These are phyloP conservation scores for Friedmanniomyces endolithicus DNA, from an alignment of 495 filamentous ascomycete genomes.

Conservation along the genomic window DNA sequence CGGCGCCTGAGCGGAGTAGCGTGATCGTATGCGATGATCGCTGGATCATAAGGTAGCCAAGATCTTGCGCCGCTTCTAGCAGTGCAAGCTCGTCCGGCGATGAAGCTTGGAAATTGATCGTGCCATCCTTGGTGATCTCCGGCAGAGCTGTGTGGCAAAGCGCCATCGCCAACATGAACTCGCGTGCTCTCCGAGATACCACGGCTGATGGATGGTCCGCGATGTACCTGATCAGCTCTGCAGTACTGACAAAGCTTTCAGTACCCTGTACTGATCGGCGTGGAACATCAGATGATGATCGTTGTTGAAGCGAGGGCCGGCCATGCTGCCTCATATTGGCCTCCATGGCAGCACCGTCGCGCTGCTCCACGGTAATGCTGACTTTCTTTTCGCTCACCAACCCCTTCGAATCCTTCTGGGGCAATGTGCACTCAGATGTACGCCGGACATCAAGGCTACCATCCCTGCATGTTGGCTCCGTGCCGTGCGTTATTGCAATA, in stretches of 20 bases:
- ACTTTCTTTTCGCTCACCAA: not conserved
- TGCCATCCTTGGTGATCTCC: conserved; percentile 51
- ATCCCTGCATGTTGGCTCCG: not conserved
- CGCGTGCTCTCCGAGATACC: conserved; percentile 65
- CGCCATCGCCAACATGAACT: conserved; percentile 77
- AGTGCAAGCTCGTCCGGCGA: conserved; percentile 90
- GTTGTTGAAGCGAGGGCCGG: not conserved
- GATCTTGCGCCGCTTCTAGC: conserved; percentile 72
- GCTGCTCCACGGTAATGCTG: not conserved
- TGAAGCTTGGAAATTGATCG: conserved; percentile 62
- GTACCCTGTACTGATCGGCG: not conserved
- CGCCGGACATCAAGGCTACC: not conserved
- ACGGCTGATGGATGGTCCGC: conserved; percentile 59
- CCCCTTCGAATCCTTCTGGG: not conserved
- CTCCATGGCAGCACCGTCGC: conserved; percentile 35
- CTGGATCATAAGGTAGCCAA: conserved; percentile 72
- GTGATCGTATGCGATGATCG: conserved; percentile 49
- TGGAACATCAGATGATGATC: not conserved
- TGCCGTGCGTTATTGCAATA: conserved; percentile 65
- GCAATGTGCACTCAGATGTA: conserved; percentile 19
- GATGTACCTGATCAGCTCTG: conserved; percentile 65
- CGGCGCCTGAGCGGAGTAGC: conserved; percentile 42
- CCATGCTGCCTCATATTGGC: conserved; percentile 20
- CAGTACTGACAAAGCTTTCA: conserved; percentile 44
- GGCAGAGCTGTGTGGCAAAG: conserved; percentile 88